These are phyloP conservation scores for Trametes maxima DNA, from an alignment of 768 basidiomycete species.

Conservation along the genomic window DNA sequence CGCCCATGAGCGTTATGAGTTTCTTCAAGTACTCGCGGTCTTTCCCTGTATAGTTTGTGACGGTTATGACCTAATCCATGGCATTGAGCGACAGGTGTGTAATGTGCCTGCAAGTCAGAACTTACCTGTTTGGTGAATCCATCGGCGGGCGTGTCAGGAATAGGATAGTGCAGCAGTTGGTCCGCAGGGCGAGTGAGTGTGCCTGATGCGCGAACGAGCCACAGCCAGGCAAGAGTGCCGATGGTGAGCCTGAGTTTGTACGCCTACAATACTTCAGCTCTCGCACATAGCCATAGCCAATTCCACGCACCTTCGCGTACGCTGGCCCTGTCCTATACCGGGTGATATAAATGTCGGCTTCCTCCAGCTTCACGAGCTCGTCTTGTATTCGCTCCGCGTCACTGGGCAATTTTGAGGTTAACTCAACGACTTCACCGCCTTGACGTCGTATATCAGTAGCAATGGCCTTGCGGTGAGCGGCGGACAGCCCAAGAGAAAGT, in stretches of 20 bases:
- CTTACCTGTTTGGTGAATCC: conserved; percentile 66
- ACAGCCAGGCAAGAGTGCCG: conserved; percentile 83
- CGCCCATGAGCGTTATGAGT: conserved; percentile 77
- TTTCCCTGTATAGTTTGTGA: conserved; percentile 89
- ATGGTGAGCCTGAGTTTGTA: conserved; percentile 58
- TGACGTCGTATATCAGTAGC: conserved; percentile 60
- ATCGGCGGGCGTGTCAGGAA: conserved; percentile 61
- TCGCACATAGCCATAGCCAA: not conserved
- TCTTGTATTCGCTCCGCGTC: conserved; percentile 32
- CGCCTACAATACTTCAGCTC: conserved; percentile 50
- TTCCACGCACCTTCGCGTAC: conserved; percentile 62
- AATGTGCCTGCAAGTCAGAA: conserved; percentile 3
- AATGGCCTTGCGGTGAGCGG: conserved; percentile 53
- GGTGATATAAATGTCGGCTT: conserved; percentile 77
- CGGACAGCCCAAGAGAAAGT: conserved; percentile 54
- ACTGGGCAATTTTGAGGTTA: conserved; percentile 25
- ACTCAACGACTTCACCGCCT: conserved; percentile 54
- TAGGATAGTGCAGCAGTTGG: conserved; percentile 84
- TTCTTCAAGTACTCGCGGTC: conserved; percentile 87
- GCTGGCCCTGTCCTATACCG: conserved; percentile 66
- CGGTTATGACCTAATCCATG: conserved; percentile 63
- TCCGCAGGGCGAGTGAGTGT: conserved; percentile 64
- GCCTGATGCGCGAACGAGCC: conserved; percentile 71
- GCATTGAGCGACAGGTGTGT: not conserved
- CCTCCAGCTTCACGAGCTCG: conserved; percentile 45